These are phyloP conservation scores for Cystobasidium onofrii DNA, from an alignment of 768 basidiomycete genomes.

Conservation along the genomic window DNA sequence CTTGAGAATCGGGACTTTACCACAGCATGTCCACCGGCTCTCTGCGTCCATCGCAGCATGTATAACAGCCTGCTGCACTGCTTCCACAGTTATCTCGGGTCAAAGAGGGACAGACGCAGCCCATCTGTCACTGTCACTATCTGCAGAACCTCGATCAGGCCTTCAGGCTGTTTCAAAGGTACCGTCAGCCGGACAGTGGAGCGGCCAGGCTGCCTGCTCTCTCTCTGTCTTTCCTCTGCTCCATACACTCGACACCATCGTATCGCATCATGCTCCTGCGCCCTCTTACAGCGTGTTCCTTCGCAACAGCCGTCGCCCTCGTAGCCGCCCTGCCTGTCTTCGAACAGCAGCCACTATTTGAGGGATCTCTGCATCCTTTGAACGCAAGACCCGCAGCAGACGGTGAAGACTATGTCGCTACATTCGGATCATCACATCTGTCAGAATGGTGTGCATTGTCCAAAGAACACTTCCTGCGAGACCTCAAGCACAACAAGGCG, in stretches of 20 bases:
- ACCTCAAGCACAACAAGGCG: constrained; percentile 6
- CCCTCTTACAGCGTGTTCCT: not conserved
- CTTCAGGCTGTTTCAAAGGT: no score
- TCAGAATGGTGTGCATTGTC: constrained; percentile 20
- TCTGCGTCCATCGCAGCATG: not conserved
- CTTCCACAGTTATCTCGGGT: no score
- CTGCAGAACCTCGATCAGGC: not conserved
- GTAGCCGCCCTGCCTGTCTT: not conserved
- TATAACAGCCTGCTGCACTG: no score
- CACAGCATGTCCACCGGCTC: not conserved
- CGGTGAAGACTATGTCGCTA: not conserved
- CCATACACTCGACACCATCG: not conserved
- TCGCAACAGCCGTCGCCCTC: not conserved
- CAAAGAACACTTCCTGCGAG: constrained; percentile 19
- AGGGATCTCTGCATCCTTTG: not conserved
- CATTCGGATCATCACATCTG: constrained; percentile 18
- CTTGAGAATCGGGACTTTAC: not conserved
- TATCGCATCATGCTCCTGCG: not conserved
- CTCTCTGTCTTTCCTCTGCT: not conserved
- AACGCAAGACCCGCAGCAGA: not conserved
- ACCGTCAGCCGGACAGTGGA: no score
- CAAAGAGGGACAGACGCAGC: no score
- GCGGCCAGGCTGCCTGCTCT: no score
- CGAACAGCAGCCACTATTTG: not conserved
- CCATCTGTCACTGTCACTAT: no score